A percentile compares a stretch with the other conserved stretches of the same genome.
phyloP scores from a whole-genome alignment of 2,329 filamentous ascomycete genomes.

The Coleophoma crateriformis region DNA sequence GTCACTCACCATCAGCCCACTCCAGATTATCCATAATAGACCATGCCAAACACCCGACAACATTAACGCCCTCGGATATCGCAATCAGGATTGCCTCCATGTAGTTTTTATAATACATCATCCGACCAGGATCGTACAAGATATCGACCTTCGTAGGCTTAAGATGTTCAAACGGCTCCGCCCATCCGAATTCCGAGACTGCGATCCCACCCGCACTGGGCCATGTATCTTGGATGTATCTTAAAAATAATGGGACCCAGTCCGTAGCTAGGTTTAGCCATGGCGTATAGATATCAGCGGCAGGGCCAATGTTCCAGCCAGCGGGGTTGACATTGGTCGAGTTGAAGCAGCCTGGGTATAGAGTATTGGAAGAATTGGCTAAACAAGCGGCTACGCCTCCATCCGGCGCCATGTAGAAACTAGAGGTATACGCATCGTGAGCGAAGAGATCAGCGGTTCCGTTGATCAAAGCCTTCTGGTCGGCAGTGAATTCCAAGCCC shows the following conservation, averaged over 20 bases:
- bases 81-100: conserved; percentile 62
- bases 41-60: conserved; percentile 82
- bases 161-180: conserved; percentile 18
- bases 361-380: conserved; percentile 17
- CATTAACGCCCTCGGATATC: conserved; percentile 72
- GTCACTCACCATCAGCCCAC: conserved; percentile 30
- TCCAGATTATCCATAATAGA: conserved; percentile 61
- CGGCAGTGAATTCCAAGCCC: conserved; percentile 37
- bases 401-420: conserved; percentile 40
- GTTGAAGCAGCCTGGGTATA: conserved; percentile 18
- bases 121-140: conserved; percentile 72
- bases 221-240: conserved; percentile 22
- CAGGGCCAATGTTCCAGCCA: conserved; percentile 17
- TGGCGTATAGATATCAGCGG: conserved; percentile 15
- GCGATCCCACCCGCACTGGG: conserved; percentile 14
- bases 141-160: conserved; percentile 33
- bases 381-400: conserved; percentile 31
- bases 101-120: conserved; percentile 72
- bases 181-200: conserved; percentile 21
- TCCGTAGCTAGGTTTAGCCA: conserved; percentile 20
- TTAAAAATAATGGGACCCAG: conserved; percentile 18
- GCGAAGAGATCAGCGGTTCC: conserved; percentile 49
- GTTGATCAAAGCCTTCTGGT: conserved; percentile 42
- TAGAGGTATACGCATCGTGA: conserved; percentile 53
- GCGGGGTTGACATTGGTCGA: conserved; percentile 7